Base-by-base conservation (phyloP, 2,329 filamentous ascomycete genomes). In the Amauroascus niger region DNA sequence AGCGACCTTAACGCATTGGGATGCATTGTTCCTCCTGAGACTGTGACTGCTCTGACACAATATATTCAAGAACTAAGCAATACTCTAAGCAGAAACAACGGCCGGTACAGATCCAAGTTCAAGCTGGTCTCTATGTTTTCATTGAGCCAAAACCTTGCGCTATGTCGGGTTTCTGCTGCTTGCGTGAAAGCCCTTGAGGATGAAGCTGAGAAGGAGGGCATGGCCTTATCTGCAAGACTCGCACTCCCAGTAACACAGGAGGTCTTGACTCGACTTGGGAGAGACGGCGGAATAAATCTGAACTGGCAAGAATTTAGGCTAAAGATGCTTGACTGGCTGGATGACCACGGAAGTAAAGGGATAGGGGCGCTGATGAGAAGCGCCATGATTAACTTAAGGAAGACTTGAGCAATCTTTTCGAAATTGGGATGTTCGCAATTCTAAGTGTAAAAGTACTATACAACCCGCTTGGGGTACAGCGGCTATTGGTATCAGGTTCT, bases 261-360 rank as follows among this genome's bases (percentile, higher is more conserved):
- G 26, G 84, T 81, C 49, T 70, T 95, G 61, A 74, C 71, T 28
- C 72, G 75, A n/a, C 70, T 93, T 45, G 79, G 76, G 22, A 77
- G 75, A 33, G 76, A 79, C 14, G 85, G 86, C 0, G 88, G 88
- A 0, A 65, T 88, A 24, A 74, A 70, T 49, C 64, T 91, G 37
- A 75, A 74, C 13, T 94, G 86, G 84, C 80, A 84, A 61, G 81
- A 86, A 48, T 95, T 89, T 66, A 77, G 86, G 55, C 73, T 88
- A 5, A 78, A 80, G n/a, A 83, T 91, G 57, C 69, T 95, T 54
- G 75, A 76, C 48, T 81, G 82, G 69, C 68, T 94, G 57, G 83
- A 84, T 55, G 72, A 70, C 5, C 77, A 77, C 51, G 85, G 84
- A 0, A 75, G 86, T 44, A 70, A 67, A 9, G 88, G 88, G 0